Evolutionary conservation across 169 alveolate species (phyloP), one percentile per base, ranked within the genome.

Genomic region (Plasmodium coatneyi): DNA sequence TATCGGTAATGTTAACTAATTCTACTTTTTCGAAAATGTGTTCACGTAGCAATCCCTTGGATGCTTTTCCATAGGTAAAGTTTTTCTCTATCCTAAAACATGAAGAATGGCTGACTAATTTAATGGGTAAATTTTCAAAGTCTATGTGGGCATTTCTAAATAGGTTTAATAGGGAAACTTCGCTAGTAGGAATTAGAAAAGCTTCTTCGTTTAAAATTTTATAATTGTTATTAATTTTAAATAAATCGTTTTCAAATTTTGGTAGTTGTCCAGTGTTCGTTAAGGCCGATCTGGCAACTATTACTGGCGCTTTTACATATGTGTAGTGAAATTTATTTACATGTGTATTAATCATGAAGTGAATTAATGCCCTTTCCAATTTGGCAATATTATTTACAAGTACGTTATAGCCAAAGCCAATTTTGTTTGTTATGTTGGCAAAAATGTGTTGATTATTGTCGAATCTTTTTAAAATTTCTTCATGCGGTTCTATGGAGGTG

Each of bases 161-260:
- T 66, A 96, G 72, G 43, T 95, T 95, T 49, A 96, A 66, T 28
- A 96, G 86, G 16, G 97, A 95, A 22, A 96, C 96, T 92, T 96
- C 97, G 52, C 97, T 93, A 19, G 97, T 96, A 46, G 97, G 97
- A 6, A 96, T 96, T 86, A 96, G 82, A 83, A 94, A 96, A n/a
- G 95, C 97, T 56, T 81, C 92, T 28, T 92, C 97, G 70, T 96
- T 96, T 86, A 92, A 71, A 43, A 90, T 84, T 71, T 80, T 93
- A 90, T 95, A 95, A 39, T 95, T 79, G 16, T 91, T 70, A 49
- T 93, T 95, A 83, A 96, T 82, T 92, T 95, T 92, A 91, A 92
- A 96, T 60, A 96, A 91, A 83, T 96, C 95, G 9, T 96, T 92
- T 92, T 96, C 96, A 70, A 96, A 96, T 43, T 93, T 91, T n/a